A percentile compares a stretch with the other conserved stretches of the same genome.
Evolutionary conservation across 2,329 filamentous ascomycete genomes (phyloP).

Genomic region (Phyllosticta citrichinensis): DNA sequence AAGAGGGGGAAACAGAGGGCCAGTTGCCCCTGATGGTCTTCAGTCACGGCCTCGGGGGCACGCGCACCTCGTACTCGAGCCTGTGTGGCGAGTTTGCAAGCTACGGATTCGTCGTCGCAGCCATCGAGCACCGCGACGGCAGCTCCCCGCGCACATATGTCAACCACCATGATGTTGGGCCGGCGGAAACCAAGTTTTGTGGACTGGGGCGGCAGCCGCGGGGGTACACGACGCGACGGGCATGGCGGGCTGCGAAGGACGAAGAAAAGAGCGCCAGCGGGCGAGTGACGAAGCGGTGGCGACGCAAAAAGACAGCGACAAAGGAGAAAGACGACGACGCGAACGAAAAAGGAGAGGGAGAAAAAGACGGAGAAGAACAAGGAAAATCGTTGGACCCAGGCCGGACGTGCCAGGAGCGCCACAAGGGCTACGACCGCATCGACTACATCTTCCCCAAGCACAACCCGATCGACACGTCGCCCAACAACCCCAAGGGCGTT

Average conservation of each 20-base stretch:
- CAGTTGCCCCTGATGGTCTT: constrained; percentile 55
- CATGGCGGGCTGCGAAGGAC: not conserved
- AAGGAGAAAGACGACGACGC: not conserved
- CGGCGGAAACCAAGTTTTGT: not conserved
- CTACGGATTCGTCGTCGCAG: constrained; percentile 55
- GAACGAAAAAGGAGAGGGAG: not conserved
- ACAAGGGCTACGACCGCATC: constrained; percentile 38
- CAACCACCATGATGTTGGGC: constrained; percentile 40
- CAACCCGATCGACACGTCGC: constrained; percentile 36
- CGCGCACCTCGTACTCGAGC: constrained; percentile 51
- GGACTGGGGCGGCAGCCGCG: not conserved
- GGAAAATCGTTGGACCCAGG: constrained; percentile 21
- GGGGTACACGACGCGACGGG: not conserved
- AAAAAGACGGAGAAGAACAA: constrained; percentile 13
- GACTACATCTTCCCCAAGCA: constrained; percentile 54
- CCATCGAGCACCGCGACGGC: constrained; percentile 56
- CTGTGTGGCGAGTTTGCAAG: constrained; percentile 57
- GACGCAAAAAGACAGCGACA: not conserved
- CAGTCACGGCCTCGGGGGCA: constrained; percentile 56
- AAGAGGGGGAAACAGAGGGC: constrained; percentile 19
- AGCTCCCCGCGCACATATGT: constrained; percentile 52
- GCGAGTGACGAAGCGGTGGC: not conserved
- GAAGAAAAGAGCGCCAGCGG: not conserved
- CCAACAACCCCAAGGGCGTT: constrained; percentile 49
- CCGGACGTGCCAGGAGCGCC: constrained; percentile 28